These are phyloP conservation scores for Candida silvatica DNA, from an alignment of 805 yeast genomes.

Conservation along the genomic window DNA sequence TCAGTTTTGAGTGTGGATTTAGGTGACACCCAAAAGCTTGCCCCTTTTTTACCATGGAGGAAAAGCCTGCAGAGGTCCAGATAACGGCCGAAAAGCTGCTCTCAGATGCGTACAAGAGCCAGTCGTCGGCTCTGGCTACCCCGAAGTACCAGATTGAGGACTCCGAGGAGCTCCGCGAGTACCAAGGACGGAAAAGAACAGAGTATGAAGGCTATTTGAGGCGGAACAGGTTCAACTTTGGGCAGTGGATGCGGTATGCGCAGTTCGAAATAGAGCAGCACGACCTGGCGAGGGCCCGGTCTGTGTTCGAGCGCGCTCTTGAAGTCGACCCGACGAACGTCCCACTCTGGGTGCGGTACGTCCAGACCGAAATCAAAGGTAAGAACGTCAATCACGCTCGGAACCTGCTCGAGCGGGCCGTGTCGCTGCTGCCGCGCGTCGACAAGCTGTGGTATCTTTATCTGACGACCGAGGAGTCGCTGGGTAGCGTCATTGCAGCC, in stretches of 20 bases:
- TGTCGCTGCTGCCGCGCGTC: constrained; percentile 62
- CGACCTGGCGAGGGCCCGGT: constrained; percentile 72
- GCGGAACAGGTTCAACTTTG: constrained; percentile 69
- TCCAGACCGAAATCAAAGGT: constrained; percentile 65
- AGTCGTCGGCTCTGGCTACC: constrained; percentile 28
- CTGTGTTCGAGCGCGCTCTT: constrained; percentile 81
- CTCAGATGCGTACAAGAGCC: constrained; percentile 49
- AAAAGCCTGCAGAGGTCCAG: constrained; percentile 41
- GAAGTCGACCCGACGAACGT: constrained; percentile 68
- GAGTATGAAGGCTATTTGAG: constrained; percentile 86
- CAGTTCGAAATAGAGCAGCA: constrained; percentile 76
- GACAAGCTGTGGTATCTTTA: constrained; percentile 85
- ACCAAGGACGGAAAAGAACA: constrained; percentile 65
- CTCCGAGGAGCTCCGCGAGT: constrained; percentile 70
- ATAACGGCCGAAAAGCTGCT: constrained; percentile 59
- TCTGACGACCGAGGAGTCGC: constrained; percentile 72
- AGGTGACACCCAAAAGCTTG: too few relatives aligned
- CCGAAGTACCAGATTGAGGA: constrained; percentile 53
- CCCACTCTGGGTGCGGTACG: constrained; percentile 80
- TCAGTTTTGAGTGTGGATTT: too few relatives aligned
- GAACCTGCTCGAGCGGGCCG: constrained; percentile 73
- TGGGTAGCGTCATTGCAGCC: constrained; percentile 54
- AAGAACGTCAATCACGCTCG: constrained; percentile 83
- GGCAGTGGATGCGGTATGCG: constrained; percentile 92
- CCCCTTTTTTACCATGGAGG: constrained; percentile 10